A percentile compares a stretch with the other conserved stretches of the same genome.
Conservation (phyloP, 441 rosid genomes). For the Aleurites moluccanus region DNA sequence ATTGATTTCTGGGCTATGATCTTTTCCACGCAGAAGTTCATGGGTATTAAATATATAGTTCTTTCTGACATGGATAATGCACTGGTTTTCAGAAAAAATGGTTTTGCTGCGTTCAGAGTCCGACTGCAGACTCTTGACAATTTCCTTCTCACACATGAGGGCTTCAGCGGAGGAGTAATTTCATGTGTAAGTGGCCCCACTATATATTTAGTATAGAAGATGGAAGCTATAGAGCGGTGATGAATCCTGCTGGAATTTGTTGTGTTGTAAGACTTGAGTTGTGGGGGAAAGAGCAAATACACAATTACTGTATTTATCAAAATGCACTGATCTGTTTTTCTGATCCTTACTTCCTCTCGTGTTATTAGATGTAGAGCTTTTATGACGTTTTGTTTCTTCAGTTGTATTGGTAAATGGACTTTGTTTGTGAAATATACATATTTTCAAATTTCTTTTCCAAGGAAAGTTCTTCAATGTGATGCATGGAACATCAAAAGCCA, state of each 20-base stretch:
- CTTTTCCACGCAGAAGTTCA: background rate
- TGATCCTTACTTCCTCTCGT: slow-evolving; percentile 19
- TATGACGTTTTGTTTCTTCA: slow-evolving; percentile 34
- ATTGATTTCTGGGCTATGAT: background rate
- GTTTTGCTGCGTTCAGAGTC: slow-evolving; percentile 85
- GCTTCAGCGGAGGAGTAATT: slow-evolving; percentile 22
- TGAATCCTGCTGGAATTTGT: slow-evolving; percentile 44
- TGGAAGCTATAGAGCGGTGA: slow-evolving; percentile 44
- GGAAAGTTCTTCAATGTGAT: background rate
- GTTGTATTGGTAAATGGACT: slow-evolving; percentile 34
- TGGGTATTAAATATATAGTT: background rate
- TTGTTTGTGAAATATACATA: slow-evolving; percentile 28
- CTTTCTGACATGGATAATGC: slow-evolving; percentile 8
- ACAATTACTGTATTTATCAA: slow-evolving; percentile 50
- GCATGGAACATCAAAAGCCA: background rate
- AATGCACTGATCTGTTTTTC: slow-evolving; percentile 39
- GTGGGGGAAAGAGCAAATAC: slow-evolving; percentile 34
- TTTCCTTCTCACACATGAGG: slow-evolving; percentile 13
- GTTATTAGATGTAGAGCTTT: slow-evolving; percentile 38
- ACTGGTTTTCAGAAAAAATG: slow-evolving; percentile 64
- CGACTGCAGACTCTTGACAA: slow-evolving; percentile 66
- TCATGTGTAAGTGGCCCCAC: slow-evolving; percentile 34
- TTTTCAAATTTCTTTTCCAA: slow-evolving; percentile 7
- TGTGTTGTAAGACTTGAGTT: slow-evolving; percentile 52
- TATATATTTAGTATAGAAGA: slow-evolving; percentile 44